Base-by-base conservation (phyloP, 2,329 filamentous ascomycete species). In the Penicillium glabrum region DNA sequence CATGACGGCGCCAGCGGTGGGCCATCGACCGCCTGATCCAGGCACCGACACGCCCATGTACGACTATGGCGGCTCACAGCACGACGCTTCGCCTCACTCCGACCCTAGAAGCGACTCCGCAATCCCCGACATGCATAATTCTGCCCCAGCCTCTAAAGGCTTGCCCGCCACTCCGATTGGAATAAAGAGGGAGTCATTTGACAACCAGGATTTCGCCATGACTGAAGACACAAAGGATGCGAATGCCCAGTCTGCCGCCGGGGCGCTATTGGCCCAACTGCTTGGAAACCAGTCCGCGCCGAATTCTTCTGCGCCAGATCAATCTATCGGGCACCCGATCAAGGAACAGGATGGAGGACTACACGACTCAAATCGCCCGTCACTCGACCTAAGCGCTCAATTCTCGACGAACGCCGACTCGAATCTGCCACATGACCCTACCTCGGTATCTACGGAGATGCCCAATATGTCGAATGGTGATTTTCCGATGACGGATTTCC, bases 1-100 rank as follows among this genome's bases (percentile, higher is more conserved):
- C 73, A 76, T 77, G 75, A 76, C 74, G 69, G 75, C 75, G 73
- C 75, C 75, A 72, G 72, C 75, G 67, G 70, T 78, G 73, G 74
- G 75, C 68, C 75, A 75, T 74, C 71, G 71, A 66, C 75, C 75
- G 67, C 73, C 72, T 64, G 74, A 77, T 67, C 65, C 75, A 67
- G 74, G 72, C 60, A 68, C 71, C 59, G 70, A 75, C 61, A 72
- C 71, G 70, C 72, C 74, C 59, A 57, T 72, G 54, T 75, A 74
- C 67, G 73, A 76, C 61, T 75, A 74, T 70, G 65, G 68, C 65
- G 61, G 64, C 58, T 64, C 71, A 21, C 69, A 65, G 44, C 57
- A 67, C 56, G 53, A 62, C 57, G 47, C 50, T 50, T 56, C 67
- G 53, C 67, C 69, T 58, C 67, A 69, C 63, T 67, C 62, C 60